Conservation (phyloP, 2,329 filamentous ascomycete species). For the Fusarium veterinarium region DNA sequence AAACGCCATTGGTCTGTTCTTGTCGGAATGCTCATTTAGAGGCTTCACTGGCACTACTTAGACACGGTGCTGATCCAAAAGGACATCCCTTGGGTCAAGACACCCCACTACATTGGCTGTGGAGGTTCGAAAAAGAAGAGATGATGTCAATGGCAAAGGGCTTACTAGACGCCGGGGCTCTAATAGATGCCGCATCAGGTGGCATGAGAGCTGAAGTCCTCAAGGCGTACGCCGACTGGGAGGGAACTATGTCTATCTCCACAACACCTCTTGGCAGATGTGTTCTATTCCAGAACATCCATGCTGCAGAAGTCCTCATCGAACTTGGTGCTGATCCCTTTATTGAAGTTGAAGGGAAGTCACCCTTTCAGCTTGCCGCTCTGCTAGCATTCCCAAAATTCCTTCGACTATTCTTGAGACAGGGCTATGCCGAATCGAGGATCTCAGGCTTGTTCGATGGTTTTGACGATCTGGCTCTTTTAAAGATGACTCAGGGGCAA, state of each 20-base stretch:
- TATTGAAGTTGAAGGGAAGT: not conserved
- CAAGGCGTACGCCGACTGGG: not conserved
- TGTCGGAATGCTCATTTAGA: not conserved
- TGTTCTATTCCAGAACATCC: not conserved
- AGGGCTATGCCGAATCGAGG: fast-evolving
- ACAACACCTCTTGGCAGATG: not conserved
- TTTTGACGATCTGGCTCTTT: not conserved
- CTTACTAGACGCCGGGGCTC: not conserved
- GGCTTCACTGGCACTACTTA: not conserved
- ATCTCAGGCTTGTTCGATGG: fast-evolving
- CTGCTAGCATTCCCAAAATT: not conserved
- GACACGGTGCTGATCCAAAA: not conserved
- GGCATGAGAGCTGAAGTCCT: not conserved
- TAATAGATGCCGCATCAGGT: not conserved
- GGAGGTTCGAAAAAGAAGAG: not conserved
- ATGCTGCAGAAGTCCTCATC: not conserved
- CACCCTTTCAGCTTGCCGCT: not conserved
- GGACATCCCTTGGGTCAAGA: not conserved
- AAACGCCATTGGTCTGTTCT: not conserved
- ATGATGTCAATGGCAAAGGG: not conserved
- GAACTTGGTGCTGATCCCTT: not conserved
- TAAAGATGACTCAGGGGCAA: not conserved
- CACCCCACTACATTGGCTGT: not conserved
- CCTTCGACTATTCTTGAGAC: not conserved
- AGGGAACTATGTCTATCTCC: not conserved